Evolutionary conservation across 352 stramenopile species (phyloP).

Genomic region (Pythium apleroticum): DNA sequence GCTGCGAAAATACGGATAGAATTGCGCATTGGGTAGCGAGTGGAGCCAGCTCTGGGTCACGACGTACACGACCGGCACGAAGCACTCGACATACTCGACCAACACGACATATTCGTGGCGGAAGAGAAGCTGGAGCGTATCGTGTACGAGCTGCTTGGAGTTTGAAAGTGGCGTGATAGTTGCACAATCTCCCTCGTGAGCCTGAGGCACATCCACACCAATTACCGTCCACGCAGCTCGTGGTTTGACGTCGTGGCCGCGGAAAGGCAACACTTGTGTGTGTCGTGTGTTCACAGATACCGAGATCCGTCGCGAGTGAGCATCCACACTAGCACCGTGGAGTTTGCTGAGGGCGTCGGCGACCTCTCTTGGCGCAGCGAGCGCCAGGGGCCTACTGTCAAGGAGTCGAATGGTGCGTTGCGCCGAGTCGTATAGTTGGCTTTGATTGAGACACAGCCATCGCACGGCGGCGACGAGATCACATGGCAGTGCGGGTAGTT

Average conservation of each 20-base stretch:
- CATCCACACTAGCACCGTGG: not conserved
- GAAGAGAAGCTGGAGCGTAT: constrained; percentile 26
- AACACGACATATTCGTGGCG: constrained; percentile 30
- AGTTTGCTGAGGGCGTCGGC: not conserved
- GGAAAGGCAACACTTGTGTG: not conserved
- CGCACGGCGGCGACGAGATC: not conserved
- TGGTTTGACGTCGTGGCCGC: not conserved
- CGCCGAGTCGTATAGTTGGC: not conserved
- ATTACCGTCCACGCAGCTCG: not conserved
- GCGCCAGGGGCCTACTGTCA: not conserved
- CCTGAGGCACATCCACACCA: not conserved
- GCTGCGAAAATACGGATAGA: not conserved
- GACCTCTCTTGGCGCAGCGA: not conserved
- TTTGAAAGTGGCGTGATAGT: not conserved
- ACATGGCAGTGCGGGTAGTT: not conserved
- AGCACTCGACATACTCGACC: constrained; percentile 35
- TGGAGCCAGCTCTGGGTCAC: constrained; percentile 25
- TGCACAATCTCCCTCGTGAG: not conserved
- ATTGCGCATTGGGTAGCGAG: constrained; percentile 21
- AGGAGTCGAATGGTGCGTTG: not conserved
- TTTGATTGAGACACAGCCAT: not conserved
- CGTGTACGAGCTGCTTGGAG: not conserved
- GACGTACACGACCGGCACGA: constrained; percentile 29
- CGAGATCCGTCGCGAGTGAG: not conserved
- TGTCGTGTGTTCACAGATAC: not conserved